Conservation (phyloP, 2,329 filamentous ascomycete species). For the Alternaria tenuissima region DNA sequence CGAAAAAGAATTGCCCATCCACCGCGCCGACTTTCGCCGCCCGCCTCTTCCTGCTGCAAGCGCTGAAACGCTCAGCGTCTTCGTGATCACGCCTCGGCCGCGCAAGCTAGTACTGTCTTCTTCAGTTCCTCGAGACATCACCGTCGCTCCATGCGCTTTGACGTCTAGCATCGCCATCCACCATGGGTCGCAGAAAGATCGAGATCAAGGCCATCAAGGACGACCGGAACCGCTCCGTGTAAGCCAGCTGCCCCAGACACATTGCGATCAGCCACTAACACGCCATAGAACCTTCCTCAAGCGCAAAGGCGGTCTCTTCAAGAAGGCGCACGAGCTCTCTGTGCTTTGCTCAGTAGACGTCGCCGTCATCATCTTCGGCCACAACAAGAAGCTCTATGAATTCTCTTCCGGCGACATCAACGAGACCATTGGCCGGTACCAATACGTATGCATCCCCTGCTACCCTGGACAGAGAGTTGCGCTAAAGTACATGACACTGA, state of each 20-base stretch:
- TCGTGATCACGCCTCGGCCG: conserved; percentile 29
- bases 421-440: conserved; percentile 85
- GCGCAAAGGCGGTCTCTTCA: conserved; percentile 98
- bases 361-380: conserved; percentile 97
- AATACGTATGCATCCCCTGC: conserved; percentile 74
- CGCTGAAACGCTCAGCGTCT: conserved; percentile 38
- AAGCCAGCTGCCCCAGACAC: conserved; percentile 55
- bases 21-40: conserved; percentile 35
- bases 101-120: conserved; percentile 34
- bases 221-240: conserved; percentile 97
- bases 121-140: conserved; percentile 31
- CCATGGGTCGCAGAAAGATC: conserved; percentile 98
- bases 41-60: conserved; percentile 19
- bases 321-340: conserved; percentile 98
- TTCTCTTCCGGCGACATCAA: conserved; percentile 95
- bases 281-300: conserved; percentile 89
- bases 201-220: conserved; percentile 99
- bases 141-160: conserved; percentile 40
- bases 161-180: conserved; percentile 32
- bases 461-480: conserved; percentile 5
- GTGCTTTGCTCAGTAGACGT: conserved; percentile 98
- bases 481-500: conserved; percentile 39
- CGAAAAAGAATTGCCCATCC: conserved; percentile 19
- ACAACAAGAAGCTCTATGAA: conserved; percentile 99
- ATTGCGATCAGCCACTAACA: conserved; percentile 34